These are phyloP conservation scores for Ziziphus jujuba DNA, from an alignment of 306 rosid genomes.

Conservation along the genomic window DNA sequence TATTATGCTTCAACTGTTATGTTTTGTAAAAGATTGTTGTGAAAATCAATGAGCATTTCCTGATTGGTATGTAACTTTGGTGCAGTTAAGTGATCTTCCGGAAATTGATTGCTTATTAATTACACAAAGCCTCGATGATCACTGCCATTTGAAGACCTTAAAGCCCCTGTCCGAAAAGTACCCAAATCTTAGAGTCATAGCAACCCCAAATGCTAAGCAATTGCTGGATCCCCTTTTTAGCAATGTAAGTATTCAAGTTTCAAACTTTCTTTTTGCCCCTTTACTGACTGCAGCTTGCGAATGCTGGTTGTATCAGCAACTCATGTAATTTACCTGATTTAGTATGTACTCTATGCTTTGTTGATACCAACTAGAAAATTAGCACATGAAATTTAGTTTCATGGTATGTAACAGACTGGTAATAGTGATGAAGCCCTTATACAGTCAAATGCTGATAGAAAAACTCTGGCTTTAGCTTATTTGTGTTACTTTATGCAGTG, in stretches of 20 bases:
- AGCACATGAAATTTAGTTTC: background rate
- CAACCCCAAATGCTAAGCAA: conserved; percentile 78
- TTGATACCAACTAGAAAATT: background rate
- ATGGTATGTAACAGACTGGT: background rate
- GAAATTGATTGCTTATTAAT: conserved; percentile 75
- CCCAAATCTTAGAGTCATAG: conserved; percentile 62
- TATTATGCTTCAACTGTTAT: background rate
- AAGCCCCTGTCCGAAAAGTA: conserved; percentile 66
- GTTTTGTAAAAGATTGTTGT: background rate
- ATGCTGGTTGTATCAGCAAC: background rate
- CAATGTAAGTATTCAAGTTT: conserved; percentile 49
- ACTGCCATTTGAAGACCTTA: conserved; percentile 91
- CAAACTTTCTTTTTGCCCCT: background rate
- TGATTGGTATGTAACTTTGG: conserved; percentile 35
- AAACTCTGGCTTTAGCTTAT: background rate
- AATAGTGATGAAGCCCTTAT: too few relatives aligned
- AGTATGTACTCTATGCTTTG: background rate
- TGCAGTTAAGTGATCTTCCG: conserved; percentile 92
- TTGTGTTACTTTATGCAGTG: background rate
- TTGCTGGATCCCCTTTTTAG: conserved; percentile 83
- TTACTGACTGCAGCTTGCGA: background rate
- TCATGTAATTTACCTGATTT: background rate
- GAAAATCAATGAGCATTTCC: conserved; percentile 25
- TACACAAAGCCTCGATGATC: conserved; percentile 96
- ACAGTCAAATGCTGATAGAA: too few relatives aligned